Evolutionary conservation across 208 protist genomes (phyloP).

Genomic region (Acanthamoeba quina): DNA sequence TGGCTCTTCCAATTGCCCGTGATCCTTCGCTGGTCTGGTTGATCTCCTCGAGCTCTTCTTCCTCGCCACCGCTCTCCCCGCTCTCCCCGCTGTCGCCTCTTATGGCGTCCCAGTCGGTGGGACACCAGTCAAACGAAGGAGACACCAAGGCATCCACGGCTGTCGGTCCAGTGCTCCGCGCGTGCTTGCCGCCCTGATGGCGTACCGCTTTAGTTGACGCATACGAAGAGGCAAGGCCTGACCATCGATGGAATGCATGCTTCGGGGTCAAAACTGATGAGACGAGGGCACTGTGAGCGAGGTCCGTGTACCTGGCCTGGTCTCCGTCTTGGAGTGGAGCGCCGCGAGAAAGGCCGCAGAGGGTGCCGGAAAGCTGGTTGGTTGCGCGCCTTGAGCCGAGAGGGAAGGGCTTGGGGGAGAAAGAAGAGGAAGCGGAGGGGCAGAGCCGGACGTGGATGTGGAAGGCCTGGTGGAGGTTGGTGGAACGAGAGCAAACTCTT

Average conservation of each 20-base stretch:
- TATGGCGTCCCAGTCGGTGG: neutral
- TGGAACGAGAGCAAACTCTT: conserved; percentile 64
- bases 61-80: neutral
- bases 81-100: neutral
- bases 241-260: no score
- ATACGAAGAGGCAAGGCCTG: no score
- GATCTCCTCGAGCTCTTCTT: neutral
- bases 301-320: neutral
- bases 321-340: conserved; percentile 3
- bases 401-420: neutral
- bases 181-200: neutral
- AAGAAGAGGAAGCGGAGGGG: neutral
- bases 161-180: no score
- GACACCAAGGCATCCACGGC: neutral
- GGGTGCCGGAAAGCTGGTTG: neutral
- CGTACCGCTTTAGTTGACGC: neutral
- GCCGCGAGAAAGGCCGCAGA: conserved; percentile 28
- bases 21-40: neutral
- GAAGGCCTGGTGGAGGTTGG: neutral
- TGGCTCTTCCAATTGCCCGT: no score
- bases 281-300: no score
- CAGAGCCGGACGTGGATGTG: neutral
- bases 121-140: neutral
- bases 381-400: neutral
- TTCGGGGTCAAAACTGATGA: no score